phyloP scores from a whole-genome alignment of 2,329 filamentous ascomycete genomes.

The Diaporthe citrichinensis region DNA sequence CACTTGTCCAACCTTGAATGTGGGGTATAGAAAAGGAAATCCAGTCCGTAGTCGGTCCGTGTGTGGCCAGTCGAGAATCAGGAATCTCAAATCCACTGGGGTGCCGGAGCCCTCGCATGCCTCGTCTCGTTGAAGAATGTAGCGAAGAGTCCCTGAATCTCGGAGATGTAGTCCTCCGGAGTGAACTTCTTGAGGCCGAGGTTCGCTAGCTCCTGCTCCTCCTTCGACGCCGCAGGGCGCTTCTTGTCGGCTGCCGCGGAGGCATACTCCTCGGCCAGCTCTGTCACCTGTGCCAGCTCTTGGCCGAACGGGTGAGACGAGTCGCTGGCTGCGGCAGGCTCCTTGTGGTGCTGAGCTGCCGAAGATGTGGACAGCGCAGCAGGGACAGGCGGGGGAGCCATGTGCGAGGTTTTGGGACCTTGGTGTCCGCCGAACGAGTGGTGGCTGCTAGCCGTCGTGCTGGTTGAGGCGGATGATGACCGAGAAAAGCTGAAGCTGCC shows the following conservation, averaged over 20 bases:
- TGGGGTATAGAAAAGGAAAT: conserved; percentile 25
- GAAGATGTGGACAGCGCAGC: conserved; percentile 36
- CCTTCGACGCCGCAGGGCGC: conserved; percentile 77
- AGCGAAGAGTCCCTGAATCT: conserved; percentile 79
- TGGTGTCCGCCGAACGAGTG: conserved; percentile 49
- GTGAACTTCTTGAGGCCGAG: conserved; percentile 81
- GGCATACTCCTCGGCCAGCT: conserved; percentile 91
- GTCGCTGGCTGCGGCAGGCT: conserved; percentile 47
- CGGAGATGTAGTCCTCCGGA: conserved; percentile 86
- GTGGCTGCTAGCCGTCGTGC: conserved; percentile 63
- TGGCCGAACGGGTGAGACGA: conserved; percentile 83
- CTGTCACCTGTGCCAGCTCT: conserved; percentile 92
- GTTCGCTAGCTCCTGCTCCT: conserved; percentile 77
- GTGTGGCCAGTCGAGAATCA: neutral
- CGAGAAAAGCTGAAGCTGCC: conserved; percentile 69
- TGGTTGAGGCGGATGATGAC: conserved; percentile 69
- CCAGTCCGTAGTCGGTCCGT: conserved; percentile 8
- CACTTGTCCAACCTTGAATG: conserved; percentile 34
- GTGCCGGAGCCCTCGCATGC: conserved; percentile 49
- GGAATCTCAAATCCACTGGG: conserved; percentile 63
- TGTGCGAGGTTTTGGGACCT: conserved; percentile 47
- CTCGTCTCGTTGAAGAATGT: conserved; percentile 67
- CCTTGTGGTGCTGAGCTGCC: conserved; percentile 41
- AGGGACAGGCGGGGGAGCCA: conserved; percentile 46
- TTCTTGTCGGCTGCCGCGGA: conserved; percentile 63